Percentiles rank a stretch among this genome's conserved stretches.
phyloP scores from a whole-genome alignment of 2,329 filamentous ascomycete species.

The Teratosphaeria nubilosa region DNA sequence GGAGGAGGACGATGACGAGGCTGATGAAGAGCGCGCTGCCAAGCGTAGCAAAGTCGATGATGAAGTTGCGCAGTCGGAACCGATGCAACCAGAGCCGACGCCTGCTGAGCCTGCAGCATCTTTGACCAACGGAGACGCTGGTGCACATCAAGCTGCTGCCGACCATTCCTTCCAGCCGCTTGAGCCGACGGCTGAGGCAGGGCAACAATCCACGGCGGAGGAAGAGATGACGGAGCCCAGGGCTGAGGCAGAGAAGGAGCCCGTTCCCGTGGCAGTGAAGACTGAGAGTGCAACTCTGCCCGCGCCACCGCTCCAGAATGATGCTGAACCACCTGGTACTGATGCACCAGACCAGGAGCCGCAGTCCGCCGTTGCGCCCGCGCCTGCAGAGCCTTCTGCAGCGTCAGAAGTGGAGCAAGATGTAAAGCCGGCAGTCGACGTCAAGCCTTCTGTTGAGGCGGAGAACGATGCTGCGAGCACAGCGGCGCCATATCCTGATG shows the following conservation, averaged over 20 bases:
- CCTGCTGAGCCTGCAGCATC: neutral
- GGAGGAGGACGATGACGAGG: conserved; percentile 56
- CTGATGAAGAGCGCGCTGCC: conserved; percentile 52
- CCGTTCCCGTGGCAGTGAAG: neutral
- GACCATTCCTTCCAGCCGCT: neutral
- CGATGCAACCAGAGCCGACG: neutral
- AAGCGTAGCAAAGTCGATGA: conserved; percentile 71
- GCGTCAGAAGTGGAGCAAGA: conserved; percentile 13
- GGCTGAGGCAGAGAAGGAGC: neutral
- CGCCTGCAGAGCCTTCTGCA: neutral
- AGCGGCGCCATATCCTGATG: conserved; percentile 7
- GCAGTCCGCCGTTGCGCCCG: neutral
- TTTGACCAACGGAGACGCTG: neutral
- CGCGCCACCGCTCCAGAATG: neutral
- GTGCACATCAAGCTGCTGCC: neutral
- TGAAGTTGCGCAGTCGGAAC: neutral
- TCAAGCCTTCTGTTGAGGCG: conserved; percentile 13
- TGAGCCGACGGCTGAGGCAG: neutral
- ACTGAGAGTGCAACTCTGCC: neutral
- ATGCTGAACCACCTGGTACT: neutral
- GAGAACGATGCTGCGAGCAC: conserved; percentile 3
- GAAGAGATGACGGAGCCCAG: neutral
- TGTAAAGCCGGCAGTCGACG: conserved; percentile 8
- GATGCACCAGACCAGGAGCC: neutral
- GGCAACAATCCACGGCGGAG: neutral